phyloP scores from a whole-genome alignment of 2,329 filamentous ascomycete genomes.

The Trichoderma sp. region DNA sequence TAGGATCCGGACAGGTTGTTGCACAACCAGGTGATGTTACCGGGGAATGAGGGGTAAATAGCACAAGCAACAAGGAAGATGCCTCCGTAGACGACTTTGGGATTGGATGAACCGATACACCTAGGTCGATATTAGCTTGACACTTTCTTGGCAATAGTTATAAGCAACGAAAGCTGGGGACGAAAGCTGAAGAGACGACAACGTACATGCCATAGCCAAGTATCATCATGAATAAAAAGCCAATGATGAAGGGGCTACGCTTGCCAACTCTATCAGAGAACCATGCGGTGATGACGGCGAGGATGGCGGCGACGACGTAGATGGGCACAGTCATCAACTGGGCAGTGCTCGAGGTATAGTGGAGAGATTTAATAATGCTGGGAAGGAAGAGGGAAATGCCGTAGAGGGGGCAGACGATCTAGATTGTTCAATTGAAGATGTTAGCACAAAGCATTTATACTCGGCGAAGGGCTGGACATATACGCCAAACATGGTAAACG shows the following conservation, averaged over 20 bases:
- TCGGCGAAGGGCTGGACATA: not conserved
- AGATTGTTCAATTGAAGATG: slow-evolving; percentile 13
- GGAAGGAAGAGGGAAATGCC: slow-evolving; percentile 62
- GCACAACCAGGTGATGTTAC: slow-evolving; percentile 75
- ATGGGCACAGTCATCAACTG: slow-evolving; percentile 67
- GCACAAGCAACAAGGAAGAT: slow-evolving; percentile 75
- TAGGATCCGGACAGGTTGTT: slow-evolving; percentile 72
- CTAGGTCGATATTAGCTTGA: slow-evolving; percentile 40
- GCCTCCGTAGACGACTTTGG: slow-evolving; percentile 68
- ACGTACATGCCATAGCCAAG: slow-evolving; percentile 57
- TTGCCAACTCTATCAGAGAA: slow-evolving; percentile 57
- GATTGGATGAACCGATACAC: slow-evolving; percentile 59
- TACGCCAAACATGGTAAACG: not conserved
- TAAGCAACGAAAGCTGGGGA: no score
- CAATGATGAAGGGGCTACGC: slow-evolving; percentile 57
- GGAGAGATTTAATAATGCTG: slow-evolving; percentile 62
- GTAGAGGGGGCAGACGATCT: slow-evolving; percentile 58
- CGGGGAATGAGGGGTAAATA: slow-evolving; percentile 78
- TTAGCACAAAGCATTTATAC: not conserved
- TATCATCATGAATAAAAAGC: slow-evolving; percentile 54
- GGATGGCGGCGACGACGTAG: slow-evolving; percentile 63
- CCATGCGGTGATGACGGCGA: slow-evolving; percentile 56
- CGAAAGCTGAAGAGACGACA: not conserved
- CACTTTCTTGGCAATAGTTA: not conserved
- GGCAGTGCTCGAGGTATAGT: slow-evolving; percentile 58